Base-by-base conservation (phyloP, 176 grass and related monocot species). In the Oryza glaberrima region DNA sequence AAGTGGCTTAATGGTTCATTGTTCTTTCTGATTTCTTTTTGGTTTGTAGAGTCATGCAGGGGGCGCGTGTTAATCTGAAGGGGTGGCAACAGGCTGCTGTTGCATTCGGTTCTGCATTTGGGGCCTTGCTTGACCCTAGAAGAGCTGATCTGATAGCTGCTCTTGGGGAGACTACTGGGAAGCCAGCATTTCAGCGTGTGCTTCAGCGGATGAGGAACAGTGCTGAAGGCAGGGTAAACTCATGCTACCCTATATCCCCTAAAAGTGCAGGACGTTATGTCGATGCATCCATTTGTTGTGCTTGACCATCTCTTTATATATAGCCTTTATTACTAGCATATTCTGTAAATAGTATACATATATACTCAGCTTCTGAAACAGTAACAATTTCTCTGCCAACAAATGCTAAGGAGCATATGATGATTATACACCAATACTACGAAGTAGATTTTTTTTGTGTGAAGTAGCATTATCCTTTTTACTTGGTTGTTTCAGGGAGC, bases 91-190 rank as follows among this genome's bases (percentile, higher is more conserved):
- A 92, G 72, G 93, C 91, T 14, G 91, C 93, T 49, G 93, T 99
- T 75, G 93, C 93, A n/a, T 77, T 94, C 65, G 96, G 93, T 15
- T 99, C 96, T 11, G 93, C 96, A 2, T 83, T 96, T 28, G 96
- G 93, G 69, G 96, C 96, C 64, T 81, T 99, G 7, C 91, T 99
- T 92, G 90, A 99, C 70, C 93, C 93, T 0, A 99, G 92, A 76
- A 94, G 96, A 56, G 93, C 91, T 72, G 93, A 99, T 89, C 81
- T 99, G 72, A 94, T 99, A 41, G 96, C 93, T 80, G 96, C 96
- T 65, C 88, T 99, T 47, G 93, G 93, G 48, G 96, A 99, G 78
- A 99, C 93, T 26, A 99, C 96, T 22, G 93, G 96, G 28, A 96
- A 92, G 32, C 91, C 91, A 10, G 86, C 96, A 12, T 99, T 99